Conservation (phyloP, 2,329 filamentous ascomycete genomes). For the Colletotrichum sp. region DNA sequence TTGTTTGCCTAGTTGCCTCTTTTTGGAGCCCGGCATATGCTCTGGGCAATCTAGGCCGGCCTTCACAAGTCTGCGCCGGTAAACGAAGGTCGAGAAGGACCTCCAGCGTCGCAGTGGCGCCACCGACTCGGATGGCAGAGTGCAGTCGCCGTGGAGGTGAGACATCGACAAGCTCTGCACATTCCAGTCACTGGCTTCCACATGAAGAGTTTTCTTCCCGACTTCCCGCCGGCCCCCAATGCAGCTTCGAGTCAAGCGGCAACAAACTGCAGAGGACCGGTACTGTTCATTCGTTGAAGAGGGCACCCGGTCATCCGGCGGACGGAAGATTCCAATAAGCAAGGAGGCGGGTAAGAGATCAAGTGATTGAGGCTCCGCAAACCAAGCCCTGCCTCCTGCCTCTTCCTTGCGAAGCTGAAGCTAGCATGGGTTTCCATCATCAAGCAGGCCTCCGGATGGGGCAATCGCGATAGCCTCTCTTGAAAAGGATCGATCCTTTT, state of each 20-base stretch:
- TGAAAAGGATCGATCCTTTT: background rate
- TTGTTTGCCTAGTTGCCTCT: background rate
- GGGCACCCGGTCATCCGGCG: background rate
- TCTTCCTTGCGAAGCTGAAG: background rate
- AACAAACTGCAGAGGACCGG: background rate
- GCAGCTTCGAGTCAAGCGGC: background rate
- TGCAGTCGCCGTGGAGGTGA: conserved; percentile 16
- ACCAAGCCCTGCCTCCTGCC: background rate
- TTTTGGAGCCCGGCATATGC: background rate
- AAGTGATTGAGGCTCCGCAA: background rate
- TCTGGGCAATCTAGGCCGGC: background rate
- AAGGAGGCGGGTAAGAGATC: background rate
- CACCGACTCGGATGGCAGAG: background rate
- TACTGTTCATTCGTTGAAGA: background rate
- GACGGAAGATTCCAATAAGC: background rate
- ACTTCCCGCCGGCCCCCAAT: background rate
- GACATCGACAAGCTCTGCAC: conserved; percentile 8
- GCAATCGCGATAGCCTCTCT: background rate
- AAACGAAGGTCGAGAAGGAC: background rate
- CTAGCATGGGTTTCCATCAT: background rate
- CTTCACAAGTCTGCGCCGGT: background rate
- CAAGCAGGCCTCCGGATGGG: background rate
- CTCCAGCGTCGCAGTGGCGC: background rate
- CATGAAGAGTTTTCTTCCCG: conserved; percentile 6
- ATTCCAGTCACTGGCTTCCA: conserved; percentile 11